Evolutionary conservation across 805 yeast genomes (phyloP).

Genomic region (Debaryomyces hansenii): DNA sequence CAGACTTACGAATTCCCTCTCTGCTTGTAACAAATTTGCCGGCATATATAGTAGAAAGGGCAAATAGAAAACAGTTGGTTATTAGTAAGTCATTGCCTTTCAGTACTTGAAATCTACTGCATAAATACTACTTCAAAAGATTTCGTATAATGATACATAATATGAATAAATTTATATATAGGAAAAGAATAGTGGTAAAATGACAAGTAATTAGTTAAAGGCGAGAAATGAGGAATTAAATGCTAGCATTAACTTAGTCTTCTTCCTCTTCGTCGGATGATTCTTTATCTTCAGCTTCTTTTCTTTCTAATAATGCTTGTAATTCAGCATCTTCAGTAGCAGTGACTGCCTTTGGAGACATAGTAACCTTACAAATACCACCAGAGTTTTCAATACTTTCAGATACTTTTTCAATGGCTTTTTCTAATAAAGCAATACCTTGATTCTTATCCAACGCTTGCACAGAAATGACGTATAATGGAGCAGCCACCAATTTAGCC

Average conservation of each 20-base stretch:
- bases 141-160: not conserved
- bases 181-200: not conserved
- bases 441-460: slow-evolving; percentile 88
- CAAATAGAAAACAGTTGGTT: slow-evolving; percentile 32
- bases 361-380: slow-evolving; percentile 87
- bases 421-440: slow-evolving; percentile 77
- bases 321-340: slow-evolving; percentile 98
- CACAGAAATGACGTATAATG: slow-evolving; percentile 89
- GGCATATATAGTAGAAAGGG: slow-evolving; percentile 36
- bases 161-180: slow-evolving; percentile 1
- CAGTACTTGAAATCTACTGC: slow-evolving; percentile 1
- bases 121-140: not conserved
- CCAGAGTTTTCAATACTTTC: slow-evolving; percentile 69
- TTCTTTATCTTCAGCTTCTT: slow-evolving; percentile 84
- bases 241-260: slow-evolving; percentile 8
- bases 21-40: slow-evolving; percentile 37
- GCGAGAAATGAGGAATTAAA: slow-evolving; percentile 1
- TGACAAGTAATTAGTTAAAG: slow-evolving; percentile 3
- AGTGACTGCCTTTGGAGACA: slow-evolving; percentile 99
- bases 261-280: slow-evolving; percentile 75
- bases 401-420: slow-evolving; percentile 76
- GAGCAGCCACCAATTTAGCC: slow-evolving; percentile 96
- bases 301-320: slow-evolving; percentile 91
- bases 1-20: slow-evolving; percentile 36
- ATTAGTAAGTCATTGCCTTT: slow-evolving; percentile 29